Conservation (phyloP, 2,329 filamentous ascomycete genomes). For the Scedosporium minutisporum region DNA sequence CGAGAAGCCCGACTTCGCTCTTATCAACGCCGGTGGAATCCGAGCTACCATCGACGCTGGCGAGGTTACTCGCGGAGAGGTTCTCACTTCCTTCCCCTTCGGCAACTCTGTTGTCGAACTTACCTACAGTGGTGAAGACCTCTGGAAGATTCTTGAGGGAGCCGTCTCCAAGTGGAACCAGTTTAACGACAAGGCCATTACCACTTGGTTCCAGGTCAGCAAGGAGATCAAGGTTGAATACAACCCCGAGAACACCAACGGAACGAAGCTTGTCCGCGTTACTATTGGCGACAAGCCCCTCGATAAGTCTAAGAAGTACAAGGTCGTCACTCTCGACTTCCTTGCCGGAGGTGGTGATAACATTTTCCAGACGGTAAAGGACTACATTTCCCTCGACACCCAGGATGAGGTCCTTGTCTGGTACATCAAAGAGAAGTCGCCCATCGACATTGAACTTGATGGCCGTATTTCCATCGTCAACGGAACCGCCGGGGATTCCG, state of each 20-base stretch:
- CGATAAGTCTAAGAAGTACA: conserved; percentile 34
- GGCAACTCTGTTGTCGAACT: conserved; percentile 55
- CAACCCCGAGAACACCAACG: conserved; percentile 39
- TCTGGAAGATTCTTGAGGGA: conserved; percentile 51
- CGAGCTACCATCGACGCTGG: conserved; percentile 54
- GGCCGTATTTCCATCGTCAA: conserved; percentile 25
- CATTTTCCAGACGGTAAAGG: conserved; percentile 33
- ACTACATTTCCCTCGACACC: conserved; percentile 37
- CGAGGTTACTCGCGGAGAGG: conserved; percentile 51
- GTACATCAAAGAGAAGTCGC: conserved; percentile 39
- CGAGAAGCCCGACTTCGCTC: conserved; percentile 39
- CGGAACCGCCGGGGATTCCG: not conserved
- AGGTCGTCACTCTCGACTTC: conserved; percentile 53
- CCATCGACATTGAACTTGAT: conserved; percentile 40
- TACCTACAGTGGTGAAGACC: conserved; percentile 37
- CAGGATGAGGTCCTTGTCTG: conserved; percentile 43
- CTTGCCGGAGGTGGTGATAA: conserved; percentile 54
- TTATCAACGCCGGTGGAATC: conserved; percentile 56
- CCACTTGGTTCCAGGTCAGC: conserved; percentile 53
- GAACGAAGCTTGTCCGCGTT: conserved; percentile 42
- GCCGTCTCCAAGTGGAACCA: conserved; percentile 45
- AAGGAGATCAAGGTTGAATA: conserved; percentile 46
- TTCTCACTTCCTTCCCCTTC: conserved; percentile 57
- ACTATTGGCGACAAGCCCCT: conserved; percentile 39
- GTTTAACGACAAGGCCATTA: conserved; percentile 40